A percentile compares a stretch with the other conserved stretches of the same genome.
phyloP scores from a whole-genome alignment of 805 yeast genomes.

The Ogataea saltuana region DNA sequence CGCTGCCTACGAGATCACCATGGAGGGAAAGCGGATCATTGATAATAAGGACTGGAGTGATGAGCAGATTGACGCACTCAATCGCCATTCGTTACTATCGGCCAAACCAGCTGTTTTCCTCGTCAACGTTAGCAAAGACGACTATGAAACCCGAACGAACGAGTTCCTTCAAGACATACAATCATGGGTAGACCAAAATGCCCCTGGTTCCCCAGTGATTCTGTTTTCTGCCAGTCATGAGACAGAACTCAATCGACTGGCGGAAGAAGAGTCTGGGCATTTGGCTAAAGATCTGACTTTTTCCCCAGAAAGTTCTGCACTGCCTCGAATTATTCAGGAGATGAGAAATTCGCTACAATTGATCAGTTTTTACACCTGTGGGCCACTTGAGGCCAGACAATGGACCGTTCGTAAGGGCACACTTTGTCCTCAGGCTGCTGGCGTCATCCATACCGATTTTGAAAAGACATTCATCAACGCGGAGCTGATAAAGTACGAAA shows the following conservation, averaged over 20 bases:
- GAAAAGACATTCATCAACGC: slow-evolving; percentile 95
- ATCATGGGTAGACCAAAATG: slow-evolving; percentile 85
- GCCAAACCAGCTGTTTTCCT: slow-evolving; percentile 95
- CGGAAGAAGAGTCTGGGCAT: slow-evolving; percentile 7
- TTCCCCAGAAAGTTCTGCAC: slow-evolving; percentile 71
- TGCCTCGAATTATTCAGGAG: slow-evolving; percentile 80
- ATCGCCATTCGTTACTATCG: slow-evolving; percentile 81
- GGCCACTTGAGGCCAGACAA: slow-evolving; percentile 95
- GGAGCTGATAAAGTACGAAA: slow-evolving; percentile 84
- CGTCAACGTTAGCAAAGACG: slow-evolving; percentile 86
- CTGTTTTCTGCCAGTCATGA: slow-evolving; percentile 38
- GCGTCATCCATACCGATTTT: slow-evolving; percentile 94
- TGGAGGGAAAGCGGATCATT: slow-evolving; percentile 85
- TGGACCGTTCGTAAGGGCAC: slow-evolving; percentile 95
- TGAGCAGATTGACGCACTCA: slow-evolving; percentile 89
- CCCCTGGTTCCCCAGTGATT: slow-evolving; percentile 64
- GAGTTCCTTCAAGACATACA: slow-evolving; percentile 79
- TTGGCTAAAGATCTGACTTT: slow-evolving; percentile 13
- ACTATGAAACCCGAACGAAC: slow-evolving; percentile 85
- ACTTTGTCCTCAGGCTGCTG: slow-evolving; percentile 98
- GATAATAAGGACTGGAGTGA: slow-evolving; percentile 78
- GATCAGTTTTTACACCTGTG: slow-evolving; percentile 94
- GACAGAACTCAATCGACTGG: slow-evolving; percentile 21
- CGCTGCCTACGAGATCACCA: slow-evolving; percentile 71
- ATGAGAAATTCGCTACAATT: slow-evolving; percentile 87